Evolutionary conservation across 129 eudicot genomes (phyloP), one percentile per base, ranked within the genome.

Genomic region (Centella asiatica): DNA sequence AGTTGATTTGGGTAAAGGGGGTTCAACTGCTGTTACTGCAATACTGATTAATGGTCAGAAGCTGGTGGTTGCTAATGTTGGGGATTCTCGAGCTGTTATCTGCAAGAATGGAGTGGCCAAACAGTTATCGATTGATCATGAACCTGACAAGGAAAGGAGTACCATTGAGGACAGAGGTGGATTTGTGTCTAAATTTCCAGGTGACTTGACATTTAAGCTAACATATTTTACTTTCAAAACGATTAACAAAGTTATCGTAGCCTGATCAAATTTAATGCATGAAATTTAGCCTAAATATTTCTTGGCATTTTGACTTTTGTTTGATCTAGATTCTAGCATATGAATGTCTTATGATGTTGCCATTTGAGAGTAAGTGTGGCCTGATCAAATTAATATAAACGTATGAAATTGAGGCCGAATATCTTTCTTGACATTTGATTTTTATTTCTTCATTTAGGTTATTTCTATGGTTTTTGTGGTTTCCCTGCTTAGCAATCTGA

Each of bases 1-100:
- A 1, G 81, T 62, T 44, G 84, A 75, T 54, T 72, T 80, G 47
- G 88, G 92, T 17, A 83, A 70, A 69, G 97, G 97, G 4, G 97
- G 97, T 47, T 89, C 97, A 9, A 89, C 95, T 3, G 95, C 97
- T 0, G 93, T 89, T 52, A 85, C 95, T 5, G 93, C 95, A 6
- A 89, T 89, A 49, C 58, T 89, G 65, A 83, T 89, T 17, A 83
- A 89, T 39, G 66, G 94, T 61, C 76, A 80, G 44, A 90, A 77
- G 70, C 82, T 90, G 37, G 82, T 90, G 23, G 90, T 90, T 1
- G 95, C 97, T 24, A 90, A 90, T 65, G 85, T 90, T 14, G 97
- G 97, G 34, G 97, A 90, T 15, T 90, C 97, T 23, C 79, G 97
- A 18, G 95, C 97, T 9, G 95, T 90, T 39, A 62, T 90, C 6